Percentiles rank a stretch among this genome's conserved stretches.
Evolutionary conservation across 495 filamentous ascomycete species (phyloP).

Genomic region (Neurospora sp.): DNA sequence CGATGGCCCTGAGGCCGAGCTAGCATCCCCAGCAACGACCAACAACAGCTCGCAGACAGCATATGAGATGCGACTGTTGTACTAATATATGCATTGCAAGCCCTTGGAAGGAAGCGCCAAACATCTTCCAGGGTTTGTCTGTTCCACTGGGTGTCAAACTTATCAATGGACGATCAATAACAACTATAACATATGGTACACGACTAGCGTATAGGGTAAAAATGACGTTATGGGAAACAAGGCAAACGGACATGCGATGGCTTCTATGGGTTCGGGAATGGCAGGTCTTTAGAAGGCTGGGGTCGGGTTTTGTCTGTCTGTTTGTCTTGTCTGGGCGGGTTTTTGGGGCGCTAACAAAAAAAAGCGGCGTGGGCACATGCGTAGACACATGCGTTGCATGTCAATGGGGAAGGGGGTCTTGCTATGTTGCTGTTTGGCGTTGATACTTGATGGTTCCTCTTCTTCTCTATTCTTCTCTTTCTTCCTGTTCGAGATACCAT

Average conservation of each 20-base stretch:
- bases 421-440: slow-evolving; percentile 11
- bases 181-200: background rate
- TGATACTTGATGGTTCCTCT: background rate
- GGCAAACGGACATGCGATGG: background rate
- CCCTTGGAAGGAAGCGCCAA: background rate
- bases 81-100: slow-evolving; percentile 19
- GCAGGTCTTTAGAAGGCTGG: background rate
- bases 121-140: background rate
- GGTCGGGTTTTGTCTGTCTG: background rate
- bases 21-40: slow-evolving; percentile 25
- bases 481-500: slow-evolving; percentile 19
- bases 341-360: background rate
- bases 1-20: slow-evolving; percentile 31
- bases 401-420: background rate
- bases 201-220: background rate
- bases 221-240: background rate
- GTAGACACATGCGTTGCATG: background rate
- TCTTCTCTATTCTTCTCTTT: background rate
- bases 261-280: background rate
- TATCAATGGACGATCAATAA: background rate
- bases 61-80: slow-evolving; percentile 40
- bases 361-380: background rate
- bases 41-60: slow-evolving; percentile 11
- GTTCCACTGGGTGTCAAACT: background rate
- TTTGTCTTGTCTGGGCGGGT: background rate